Percentiles rank a stretch among this genome's conserved stretches.
Conservation (phyloP, 352 stramenopile species). For the Phytophthora citrophthora region DNA sequence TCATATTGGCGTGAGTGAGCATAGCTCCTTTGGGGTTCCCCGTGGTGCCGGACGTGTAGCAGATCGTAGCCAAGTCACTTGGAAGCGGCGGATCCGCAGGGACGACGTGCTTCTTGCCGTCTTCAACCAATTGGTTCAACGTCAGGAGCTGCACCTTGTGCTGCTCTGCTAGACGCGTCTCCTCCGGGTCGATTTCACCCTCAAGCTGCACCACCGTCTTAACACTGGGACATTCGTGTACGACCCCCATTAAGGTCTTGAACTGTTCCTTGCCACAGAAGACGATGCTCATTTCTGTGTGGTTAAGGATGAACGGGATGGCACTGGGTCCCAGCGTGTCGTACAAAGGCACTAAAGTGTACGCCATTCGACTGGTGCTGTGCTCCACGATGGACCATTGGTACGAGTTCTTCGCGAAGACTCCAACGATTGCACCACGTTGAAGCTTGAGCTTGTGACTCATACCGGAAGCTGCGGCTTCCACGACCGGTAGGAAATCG, state of each 20-base stretch:
- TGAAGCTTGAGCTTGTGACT: constrained; percentile 36
- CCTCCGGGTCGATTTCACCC: constrained; percentile 45
- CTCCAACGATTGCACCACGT: constrained; percentile 58
- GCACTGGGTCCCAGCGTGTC: constrained; percentile 69
- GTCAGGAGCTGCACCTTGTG: constrained; percentile 52
- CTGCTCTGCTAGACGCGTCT: constrained; percentile 31
- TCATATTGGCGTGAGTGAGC: constrained; percentile 65
- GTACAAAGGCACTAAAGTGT: constrained; percentile 79
- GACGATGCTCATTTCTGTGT: constrained; percentile 74
- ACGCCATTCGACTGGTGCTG: constrained; percentile 68
- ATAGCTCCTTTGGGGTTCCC: constrained; percentile 76
- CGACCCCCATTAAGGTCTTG: constrained; percentile 52
- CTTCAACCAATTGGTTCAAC: constrained; percentile 43
- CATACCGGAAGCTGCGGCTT: constrained; percentile 51
- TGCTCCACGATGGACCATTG: constrained; percentile 77
- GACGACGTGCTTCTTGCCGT: constrained; percentile 51
- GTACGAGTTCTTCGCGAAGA: constrained; percentile 81
- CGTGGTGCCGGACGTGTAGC: constrained; percentile 82
- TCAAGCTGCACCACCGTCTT: constrained; percentile 65
- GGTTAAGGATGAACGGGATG: constrained; percentile 81
- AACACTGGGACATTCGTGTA: constrained; percentile 56
- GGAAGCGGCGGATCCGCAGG: constrained; percentile 50
- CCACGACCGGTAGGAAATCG: constrained; percentile 58
- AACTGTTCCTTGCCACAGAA: constrained; percentile 71
- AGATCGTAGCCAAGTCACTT: constrained; percentile 93